Evolutionary conservation across 352 stramenopile genomes (phyloP).

Genomic region (Globisporangium polare): DNA sequence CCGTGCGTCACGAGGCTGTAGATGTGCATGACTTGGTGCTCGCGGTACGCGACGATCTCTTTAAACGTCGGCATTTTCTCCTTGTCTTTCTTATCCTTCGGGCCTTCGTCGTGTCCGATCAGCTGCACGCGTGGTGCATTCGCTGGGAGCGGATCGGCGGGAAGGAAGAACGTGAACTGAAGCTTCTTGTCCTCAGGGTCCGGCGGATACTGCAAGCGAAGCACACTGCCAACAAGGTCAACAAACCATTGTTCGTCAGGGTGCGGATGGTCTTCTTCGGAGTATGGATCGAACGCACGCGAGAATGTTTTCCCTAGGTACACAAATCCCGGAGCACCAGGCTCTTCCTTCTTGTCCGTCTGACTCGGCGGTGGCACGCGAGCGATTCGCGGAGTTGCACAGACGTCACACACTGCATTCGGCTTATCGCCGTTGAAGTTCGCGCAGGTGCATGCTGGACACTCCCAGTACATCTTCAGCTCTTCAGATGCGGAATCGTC

Average conservation of each 20-base stretch:
- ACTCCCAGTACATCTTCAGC: conserved; percentile 89
- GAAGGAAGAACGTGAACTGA: conserved; percentile 71
- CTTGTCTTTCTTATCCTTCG: conserved; percentile 68
- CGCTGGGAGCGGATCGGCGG: conserved; percentile 39
- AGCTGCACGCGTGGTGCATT: conserved; percentile 47
- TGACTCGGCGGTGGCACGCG: conserved; percentile 17
- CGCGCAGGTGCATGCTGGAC: conserved; percentile 72
- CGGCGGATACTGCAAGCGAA: conserved; percentile 67
- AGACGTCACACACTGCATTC: conserved; percentile 75
- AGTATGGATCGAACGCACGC: conserved; percentile 76
- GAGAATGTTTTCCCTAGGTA: conserved; percentile 65
- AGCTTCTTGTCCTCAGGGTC: conserved; percentile 81
- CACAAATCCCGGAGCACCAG: conserved; percentile 38
- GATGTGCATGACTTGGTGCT: conserved; percentile 92
- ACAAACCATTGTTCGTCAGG: conserved; percentile 70
- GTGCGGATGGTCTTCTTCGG: conserved; percentile 66
- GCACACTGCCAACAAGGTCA: conserved; percentile 52
- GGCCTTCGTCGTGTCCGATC: conserved; percentile 62
- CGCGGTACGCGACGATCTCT: conserved; percentile 95
- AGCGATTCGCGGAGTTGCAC: conserved; percentile 43
- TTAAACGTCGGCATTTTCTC: conserved; percentile 93
- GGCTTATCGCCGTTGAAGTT: conserved; percentile 87
- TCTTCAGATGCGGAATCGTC: conserved; percentile 30
- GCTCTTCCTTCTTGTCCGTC: conserved; percentile 24
- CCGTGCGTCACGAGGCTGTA: conserved; percentile 97